These are phyloP conservation scores for Talaromyces atroroseus DNA, from an alignment of 2,329 filamentous ascomycete species.

Conservation along the genomic window DNA sequence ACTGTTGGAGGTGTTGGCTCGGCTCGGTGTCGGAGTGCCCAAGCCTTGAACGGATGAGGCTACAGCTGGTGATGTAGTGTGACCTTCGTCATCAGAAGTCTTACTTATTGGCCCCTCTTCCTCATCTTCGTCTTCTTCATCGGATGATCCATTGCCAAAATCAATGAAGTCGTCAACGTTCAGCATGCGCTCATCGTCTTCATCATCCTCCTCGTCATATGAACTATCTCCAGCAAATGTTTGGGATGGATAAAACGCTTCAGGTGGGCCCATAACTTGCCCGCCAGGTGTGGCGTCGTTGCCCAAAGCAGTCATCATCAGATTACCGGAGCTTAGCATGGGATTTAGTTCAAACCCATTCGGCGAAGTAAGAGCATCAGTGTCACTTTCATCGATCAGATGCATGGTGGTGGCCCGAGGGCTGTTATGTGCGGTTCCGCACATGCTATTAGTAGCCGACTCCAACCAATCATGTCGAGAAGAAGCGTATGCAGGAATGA, in stretches of 20 bases:
- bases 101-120: constrained; percentile 22
- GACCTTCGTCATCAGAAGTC: constrained; percentile 38
- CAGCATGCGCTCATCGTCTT: constrained; percentile 57
- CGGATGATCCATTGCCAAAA: constrained; percentile 56
- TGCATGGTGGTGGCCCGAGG: constrained; percentile 36
- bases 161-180: constrained; percentile 69
- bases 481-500: constrained; percentile 44
- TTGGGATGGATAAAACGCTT: constrained; percentile 68
- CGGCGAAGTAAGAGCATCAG: constrained; percentile 37
- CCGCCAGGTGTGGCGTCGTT: constrained; percentile 47
- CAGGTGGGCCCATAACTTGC: constrained; percentile 65
- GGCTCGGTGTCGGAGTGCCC: constrained; percentile 33
- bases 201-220: constrained; percentile 57
- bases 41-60: constrained; percentile 36
- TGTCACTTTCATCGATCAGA: constrained; percentile 41
- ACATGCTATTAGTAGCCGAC: constrained; percentile 36
- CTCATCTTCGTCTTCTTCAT: constrained; percentile 58
- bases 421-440: constrained; percentile 40
- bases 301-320: constrained; percentile 71
- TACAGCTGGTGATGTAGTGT: constrained; percentile 39
- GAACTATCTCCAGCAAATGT: constrained; percentile 53
- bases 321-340: constrained; percentile 61
- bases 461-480: constrained; percentile 43
- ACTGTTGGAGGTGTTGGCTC: constrained; percentile 24
- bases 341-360: constrained; percentile 41